Evolutionary conservation across 345 rosid genomes (phyloP), one percentile per base, ranked within the genome.

Genomic region (Sapria himalayana): DNA sequence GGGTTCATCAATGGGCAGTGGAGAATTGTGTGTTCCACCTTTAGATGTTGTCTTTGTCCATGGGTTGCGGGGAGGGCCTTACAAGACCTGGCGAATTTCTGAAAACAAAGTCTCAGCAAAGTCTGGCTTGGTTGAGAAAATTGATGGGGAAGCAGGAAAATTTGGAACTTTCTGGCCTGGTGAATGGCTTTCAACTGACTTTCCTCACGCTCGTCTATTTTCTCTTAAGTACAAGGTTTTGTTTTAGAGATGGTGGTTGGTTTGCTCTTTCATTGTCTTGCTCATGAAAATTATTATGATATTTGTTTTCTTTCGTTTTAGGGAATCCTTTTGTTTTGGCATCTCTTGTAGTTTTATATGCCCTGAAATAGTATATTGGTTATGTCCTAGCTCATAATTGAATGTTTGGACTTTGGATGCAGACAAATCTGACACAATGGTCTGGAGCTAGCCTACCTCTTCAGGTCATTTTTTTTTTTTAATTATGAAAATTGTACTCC

Each of bases 91-190:
- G 98, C 94, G 84, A 48, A 70, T 89, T 61, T 33, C 94, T 23
- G 94, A 89, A 25, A 74, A 79, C 51, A 89, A 82, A 62, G 50
- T 69, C 42, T 82, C 98, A 31, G 74, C 93, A 19, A 89, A 89
- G 67, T 82, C 91, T 49, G 93, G 94, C 55, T 69, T 82, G 56
- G 93, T 82, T 14, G 98, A 82, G 73, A 89, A 71, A 62, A 82
- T 89, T 57, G 98, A 89, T 59, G 78, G 76, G 71, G 94, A 89
- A 73, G 98, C 98, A 50, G 98, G 98, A 60, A 89, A 74, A 60
- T 64, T 57, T 3, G 94, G 93, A 50, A 89, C 94, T 19, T 82
- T 89, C 69, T 89, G 98, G 98, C 98, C 98, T 14, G 75, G 70
- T 56, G 93, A 82, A 66, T 89, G 98, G 98, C 93, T 89, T 52